Evolutionary conservation across 2,329 filamentous ascomycete genomes (phyloP).

Genomic region (Colletotrichum plurivorum): DNA sequence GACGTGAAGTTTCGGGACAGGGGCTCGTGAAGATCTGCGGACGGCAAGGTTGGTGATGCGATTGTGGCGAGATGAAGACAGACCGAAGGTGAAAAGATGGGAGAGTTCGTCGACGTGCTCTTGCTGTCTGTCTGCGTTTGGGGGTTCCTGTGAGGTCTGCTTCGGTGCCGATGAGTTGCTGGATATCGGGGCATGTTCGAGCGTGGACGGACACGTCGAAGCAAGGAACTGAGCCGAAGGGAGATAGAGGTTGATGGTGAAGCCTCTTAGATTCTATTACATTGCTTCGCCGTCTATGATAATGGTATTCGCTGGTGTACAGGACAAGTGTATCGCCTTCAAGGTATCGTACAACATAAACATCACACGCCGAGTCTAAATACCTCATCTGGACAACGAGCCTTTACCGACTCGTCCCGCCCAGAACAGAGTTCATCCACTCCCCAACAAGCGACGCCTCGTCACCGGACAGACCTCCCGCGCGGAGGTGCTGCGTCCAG

Average conservation of each 20-base stretch:
- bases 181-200: too few species aligned
- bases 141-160: too few species aligned
- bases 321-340: background rate
- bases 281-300: background rate
- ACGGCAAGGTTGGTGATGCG: too few species aligned
- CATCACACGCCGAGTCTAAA: too few species aligned
- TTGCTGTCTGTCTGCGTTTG: too few species aligned
- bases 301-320: background rate
- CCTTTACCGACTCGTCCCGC: background rate
- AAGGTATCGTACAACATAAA: conserved; percentile 11
- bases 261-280: background rate
- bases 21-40: too few species aligned
- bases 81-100: too few species aligned
- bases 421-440: conserved; percentile 36
- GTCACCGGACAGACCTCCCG: conserved; percentile 6
- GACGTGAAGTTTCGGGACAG: background rate
- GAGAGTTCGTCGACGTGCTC: too few species aligned
- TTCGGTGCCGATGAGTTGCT: too few species aligned
- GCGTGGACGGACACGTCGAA: background rate
- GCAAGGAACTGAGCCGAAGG: background rate
- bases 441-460: conserved; percentile 31
- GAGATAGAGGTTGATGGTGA: background rate
- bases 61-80: too few species aligned
- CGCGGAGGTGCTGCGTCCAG: conserved; percentile 30
- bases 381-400: too few species aligned